A percentile compares a stretch with the other conserved stretches of the same genome.
phyloP scores from a whole-genome alignment of 345 rosid genomes.

The Gynandropsis gynandra region DNA sequence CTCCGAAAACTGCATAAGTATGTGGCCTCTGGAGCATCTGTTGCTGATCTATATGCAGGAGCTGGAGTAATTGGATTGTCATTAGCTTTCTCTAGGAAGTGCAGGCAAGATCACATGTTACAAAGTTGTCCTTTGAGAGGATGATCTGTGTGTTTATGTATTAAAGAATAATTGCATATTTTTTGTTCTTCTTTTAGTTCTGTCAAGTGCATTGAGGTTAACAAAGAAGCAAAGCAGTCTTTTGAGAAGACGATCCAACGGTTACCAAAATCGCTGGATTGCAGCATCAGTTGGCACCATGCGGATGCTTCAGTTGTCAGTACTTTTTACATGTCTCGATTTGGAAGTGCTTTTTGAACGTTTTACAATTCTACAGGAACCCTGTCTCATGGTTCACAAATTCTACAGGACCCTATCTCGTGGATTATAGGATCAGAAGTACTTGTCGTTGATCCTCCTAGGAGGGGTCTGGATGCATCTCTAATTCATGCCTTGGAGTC shows the following conservation, averaged over 20 bases:
- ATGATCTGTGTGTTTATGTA: conserved; percentile 9
- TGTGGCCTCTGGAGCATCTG: conserved; percentile 80
- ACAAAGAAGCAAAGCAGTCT: conserved; percentile 79
- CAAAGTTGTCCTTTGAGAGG: conserved; percentile 2
- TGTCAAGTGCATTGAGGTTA: conserved; percentile 86
- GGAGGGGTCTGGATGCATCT: conserved; percentile 82
- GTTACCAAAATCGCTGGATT: conserved; percentile 52
- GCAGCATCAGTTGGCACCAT: conserved; percentile 87
- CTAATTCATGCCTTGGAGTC: conserved; percentile 54
- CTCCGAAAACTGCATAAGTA: conserved; percentile 81
- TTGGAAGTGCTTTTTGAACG: neutral
- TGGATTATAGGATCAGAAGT: conserved; percentile 93
- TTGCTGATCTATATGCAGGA: conserved; percentile 94
- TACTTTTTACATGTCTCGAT: conserved; percentile 1
- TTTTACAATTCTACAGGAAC: conserved; percentile 4
- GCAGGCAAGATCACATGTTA: conserved; percentile 54
- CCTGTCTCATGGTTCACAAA: conserved; percentile 8
- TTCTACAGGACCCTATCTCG: conserved; percentile 70
- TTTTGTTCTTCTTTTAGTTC: conserved; percentile 44
- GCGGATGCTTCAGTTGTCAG: conserved; percentile 82
- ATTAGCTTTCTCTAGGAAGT: conserved; percentile 71
- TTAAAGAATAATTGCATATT: conserved; percentile 16
- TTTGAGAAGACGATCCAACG: conserved; percentile 84
- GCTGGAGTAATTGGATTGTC: conserved; percentile 94
- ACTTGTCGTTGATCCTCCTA: conserved; percentile 86